phyloP scores from a whole-genome alignment of 305 asterid species.

The Withania somnifera region DNA sequence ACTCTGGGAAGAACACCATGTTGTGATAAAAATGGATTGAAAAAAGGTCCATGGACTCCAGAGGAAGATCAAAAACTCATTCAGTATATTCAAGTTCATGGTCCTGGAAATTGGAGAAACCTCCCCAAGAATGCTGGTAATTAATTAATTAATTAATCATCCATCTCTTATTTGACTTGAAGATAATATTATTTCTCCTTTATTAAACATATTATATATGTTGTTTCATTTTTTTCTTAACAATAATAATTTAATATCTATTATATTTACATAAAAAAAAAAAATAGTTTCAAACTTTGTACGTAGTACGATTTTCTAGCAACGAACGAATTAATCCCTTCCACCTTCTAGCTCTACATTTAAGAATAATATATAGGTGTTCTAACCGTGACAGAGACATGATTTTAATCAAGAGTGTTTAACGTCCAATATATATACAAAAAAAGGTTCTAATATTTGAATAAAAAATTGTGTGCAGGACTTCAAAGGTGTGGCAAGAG shows the following conservation, averaged over 20 bases:
- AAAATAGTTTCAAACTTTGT: no score
- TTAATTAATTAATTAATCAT: background rate
- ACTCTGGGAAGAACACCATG: constrained; percentile 10
- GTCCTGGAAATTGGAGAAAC: constrained; percentile 11
- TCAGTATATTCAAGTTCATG: background rate
- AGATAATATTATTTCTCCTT: no score
- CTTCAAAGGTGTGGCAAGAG: constrained; percentile 83
- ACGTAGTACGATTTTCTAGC: no score
- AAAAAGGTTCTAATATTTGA: background rate
- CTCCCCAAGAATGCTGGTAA: constrained; percentile 11
- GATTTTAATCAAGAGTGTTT: background rate
- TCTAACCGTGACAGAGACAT: background rate
- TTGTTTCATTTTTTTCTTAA: background rate
- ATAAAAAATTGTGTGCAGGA: constrained; percentile 20
- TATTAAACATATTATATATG: background rate
- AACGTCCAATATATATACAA: no score
- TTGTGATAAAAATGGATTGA: constrained; percentile 10
- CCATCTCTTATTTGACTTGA: background rate
- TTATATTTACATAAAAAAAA: no score
- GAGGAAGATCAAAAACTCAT: constrained; percentile 4
- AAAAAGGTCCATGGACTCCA: constrained; percentile 12
- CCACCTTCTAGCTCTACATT: no score
- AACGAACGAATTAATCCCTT: no score
- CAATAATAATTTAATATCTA: background rate
- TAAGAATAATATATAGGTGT: background rate